A percentile compares a stretch with the other conserved stretches of the same genome.
phyloP scores from a whole-genome alignment of 805 yeast species.

The Candida xiaguanensis region DNA sequence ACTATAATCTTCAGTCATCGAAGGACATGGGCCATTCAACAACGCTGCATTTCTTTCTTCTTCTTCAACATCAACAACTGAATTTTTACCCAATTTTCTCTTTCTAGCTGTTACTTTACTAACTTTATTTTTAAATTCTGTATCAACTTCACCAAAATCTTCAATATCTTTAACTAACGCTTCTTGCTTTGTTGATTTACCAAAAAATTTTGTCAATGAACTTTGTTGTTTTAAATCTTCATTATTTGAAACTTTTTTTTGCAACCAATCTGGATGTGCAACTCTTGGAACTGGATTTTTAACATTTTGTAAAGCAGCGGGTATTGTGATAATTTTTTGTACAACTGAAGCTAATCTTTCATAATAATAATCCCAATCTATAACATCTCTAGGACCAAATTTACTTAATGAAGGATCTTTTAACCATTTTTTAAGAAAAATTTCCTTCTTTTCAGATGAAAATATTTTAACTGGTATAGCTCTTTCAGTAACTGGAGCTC shows the following conservation, averaged over 20 bases:
- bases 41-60: conserved; percentile 49
- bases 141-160: conserved; percentile 51
- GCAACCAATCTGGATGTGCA: conserved; percentile 91
- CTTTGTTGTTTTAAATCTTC: conserved; percentile 73
- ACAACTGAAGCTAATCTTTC: conserved; percentile 90
- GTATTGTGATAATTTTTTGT: conserved; percentile 92
- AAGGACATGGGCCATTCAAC: conserved; percentile 56
- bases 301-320: conserved; percentile 91
- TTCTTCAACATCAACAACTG: conserved; percentile 32
- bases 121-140: conserved; percentile 27
- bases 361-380: conserved; percentile 91
- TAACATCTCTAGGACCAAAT: conserved; percentile 82
- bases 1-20: conserved; percentile 61
- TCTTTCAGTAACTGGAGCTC: conserved; percentile 91
- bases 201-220: conserved; percentile 56
- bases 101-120: conserved; percentile 48
- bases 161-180: conserved; percentile 63
- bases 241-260: conserved; percentile 52
- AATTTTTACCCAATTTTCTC: conserved; percentile 29
- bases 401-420: conserved; percentile 69
- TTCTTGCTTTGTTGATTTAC: conserved; percentile 38
- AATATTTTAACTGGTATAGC: conserved; percentile 96
- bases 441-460: conserved; percentile 79
- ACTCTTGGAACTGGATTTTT: conserved; percentile 93
- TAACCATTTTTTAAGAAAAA: conserved; percentile 82